Base-by-base conservation (phyloP, 2,329 filamentous ascomycete genomes). In the Hypoxylon sp. region DNA sequence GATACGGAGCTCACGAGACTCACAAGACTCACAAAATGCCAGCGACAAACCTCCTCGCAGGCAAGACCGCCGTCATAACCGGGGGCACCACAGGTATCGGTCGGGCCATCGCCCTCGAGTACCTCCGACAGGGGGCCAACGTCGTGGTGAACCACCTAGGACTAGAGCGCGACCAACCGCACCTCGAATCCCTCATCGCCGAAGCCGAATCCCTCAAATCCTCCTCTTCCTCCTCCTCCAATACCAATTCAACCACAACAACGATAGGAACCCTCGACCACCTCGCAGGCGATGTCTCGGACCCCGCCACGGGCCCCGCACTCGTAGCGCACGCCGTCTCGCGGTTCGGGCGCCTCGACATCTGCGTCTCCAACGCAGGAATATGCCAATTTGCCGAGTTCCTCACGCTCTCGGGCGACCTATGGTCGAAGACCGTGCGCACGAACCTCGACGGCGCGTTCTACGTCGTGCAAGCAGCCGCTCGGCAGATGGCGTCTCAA, bases 371-470 rank as follows among this genome's bases (percentile, higher is more conserved):
- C 78, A 97, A 97, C 81, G 94, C 94, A 3, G 94, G 94, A 5
- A 87, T 97, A 65, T 97, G 93, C 83, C 87, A 92, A 70, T 98
- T 98, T 80, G 90, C 91, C 64, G 92, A 97, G 72, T 97, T 98
- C 76, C 81, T 98, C 23, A 89, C 91, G 19, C 86, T 97, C 46
- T 84, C 88, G 9, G 86, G 89, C 1, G 86, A 90, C 62, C 88
- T 97, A 60, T 91, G 94, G 75, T 82, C 87, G 67, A 83, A 85
- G 60, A 97, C 93, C 2, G 83, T 97, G 43, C 83, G 87, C 38
- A 95, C 92, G 53, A 97, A 97, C 80, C 89, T 97, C 71, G 89
- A 91, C 72, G 94, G 94, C 48, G 92, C 93, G n/a, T 97, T 97
- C 82, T 94, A 94, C 82, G 86, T 92, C 36, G 90, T 92, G 21